A percentile compares a stretch with the other conserved stretches of the same genome.
These are phyloP conservation scores for Thuidium tamariscinum DNA, from an alignment of 225 moss, liverwort and hornwort genomes.

Conservation along the genomic window DNA sequence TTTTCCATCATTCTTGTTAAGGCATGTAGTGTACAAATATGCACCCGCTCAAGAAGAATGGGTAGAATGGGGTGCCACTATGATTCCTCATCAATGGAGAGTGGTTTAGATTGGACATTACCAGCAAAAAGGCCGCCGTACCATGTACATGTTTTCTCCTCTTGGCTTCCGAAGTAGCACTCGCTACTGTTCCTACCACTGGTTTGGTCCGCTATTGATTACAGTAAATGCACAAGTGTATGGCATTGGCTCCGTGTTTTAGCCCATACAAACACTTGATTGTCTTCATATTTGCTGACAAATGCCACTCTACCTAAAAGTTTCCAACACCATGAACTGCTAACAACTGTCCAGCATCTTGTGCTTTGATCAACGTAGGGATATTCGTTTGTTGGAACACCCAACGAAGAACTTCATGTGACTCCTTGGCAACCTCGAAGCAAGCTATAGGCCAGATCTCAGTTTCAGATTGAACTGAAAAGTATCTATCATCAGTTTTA, in stretches of 20 bases:
- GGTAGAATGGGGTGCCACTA: neutral
- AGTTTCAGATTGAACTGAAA: no score
- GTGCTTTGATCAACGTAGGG: neutral
- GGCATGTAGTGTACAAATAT: neutral
- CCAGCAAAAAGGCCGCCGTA: neutral
- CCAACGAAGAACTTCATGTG: no score
- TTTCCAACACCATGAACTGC: neutral
- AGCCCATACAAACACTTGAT: neutral
- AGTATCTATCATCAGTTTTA: no score
- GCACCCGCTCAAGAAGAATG: neutral
- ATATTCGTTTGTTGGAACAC: neutral
- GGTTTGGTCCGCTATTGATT: accelerated
- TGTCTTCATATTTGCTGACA: neutral
- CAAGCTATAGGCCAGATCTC: no score
- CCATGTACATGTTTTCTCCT: neutral
- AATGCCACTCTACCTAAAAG: neutral
- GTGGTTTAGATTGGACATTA: neutral
- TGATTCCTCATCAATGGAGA: neutral
- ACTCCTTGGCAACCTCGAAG: no score
- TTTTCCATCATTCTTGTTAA: neutral
- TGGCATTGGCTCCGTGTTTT: neutral
- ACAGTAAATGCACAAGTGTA: neutral
- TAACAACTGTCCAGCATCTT: accelerated
- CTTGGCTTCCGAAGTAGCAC: accelerated
- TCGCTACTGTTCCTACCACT: accelerated